These are phyloP conservation scores for Candida wancherniae DNA, from an alignment of 805 yeast genomes.

Conservation along the genomic window DNA sequence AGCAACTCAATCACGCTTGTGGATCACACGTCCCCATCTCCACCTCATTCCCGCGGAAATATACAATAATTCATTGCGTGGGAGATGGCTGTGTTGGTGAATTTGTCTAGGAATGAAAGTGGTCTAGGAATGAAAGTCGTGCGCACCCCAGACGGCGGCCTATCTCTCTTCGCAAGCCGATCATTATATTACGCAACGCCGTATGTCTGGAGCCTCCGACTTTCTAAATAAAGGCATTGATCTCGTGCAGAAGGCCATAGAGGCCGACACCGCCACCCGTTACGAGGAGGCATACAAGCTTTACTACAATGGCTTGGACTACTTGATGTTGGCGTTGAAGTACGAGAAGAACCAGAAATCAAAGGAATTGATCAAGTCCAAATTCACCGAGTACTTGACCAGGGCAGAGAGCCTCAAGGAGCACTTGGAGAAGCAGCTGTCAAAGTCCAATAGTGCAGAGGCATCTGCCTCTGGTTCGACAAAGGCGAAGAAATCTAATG, in stretches of 20 bases:
- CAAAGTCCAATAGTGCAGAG: conserved; percentile 44
- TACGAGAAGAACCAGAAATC: conserved; percentile 86
- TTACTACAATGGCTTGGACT: conserved; percentile 90
- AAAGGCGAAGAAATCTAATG: conserved; percentile 45
- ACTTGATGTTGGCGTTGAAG: conserved; percentile 91
- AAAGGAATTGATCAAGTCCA: conserved; percentile 81
- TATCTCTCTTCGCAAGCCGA: too few species aligned
- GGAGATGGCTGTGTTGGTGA: too few species aligned
- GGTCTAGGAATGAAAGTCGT: too few species aligned
- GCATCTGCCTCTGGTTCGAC: conserved; percentile 54
- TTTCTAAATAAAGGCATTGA: conserved; percentile 94
- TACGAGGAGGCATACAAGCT: conserved; percentile 93
- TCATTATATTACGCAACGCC: too few species aligned
- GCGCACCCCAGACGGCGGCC: too few species aligned
- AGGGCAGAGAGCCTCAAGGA: conserved; percentile 93
- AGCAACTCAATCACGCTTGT: too few species aligned
- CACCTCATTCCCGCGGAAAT: too few species aligned
- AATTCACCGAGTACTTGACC: conserved; percentile 84
- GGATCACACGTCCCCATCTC: too few species aligned
- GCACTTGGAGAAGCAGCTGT: conserved; percentile 65
- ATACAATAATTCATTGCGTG: too few species aligned
- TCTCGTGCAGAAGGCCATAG: conserved; percentile 89
- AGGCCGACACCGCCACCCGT: conserved; percentile 82
- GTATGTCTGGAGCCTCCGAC: conserved; percentile 45
- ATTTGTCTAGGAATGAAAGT: too few species aligned